Evolutionary conservation across 192 early-diverging fungal genomes (phyloP), one percentile per base, ranked within the genome.

Genomic region (Backusella liffmaniae): DNA sequence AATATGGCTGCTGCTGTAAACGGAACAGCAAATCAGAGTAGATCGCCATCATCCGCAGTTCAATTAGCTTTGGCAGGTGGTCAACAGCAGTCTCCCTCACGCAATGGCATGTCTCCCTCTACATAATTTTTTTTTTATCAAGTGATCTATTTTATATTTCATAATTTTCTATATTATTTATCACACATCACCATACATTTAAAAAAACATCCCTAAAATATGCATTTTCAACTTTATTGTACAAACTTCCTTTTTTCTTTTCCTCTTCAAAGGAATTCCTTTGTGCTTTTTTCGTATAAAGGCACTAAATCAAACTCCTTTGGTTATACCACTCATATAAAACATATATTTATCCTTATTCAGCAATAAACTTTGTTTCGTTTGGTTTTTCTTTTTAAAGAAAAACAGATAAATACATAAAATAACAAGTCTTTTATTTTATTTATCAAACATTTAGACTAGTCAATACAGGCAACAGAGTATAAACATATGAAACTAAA

Each of bases 1-100:
- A 78, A 78, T 68, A 78, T 78, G 77, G 77, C 77, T 9, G 77
- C 77, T 44, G 77, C 67, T 35, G 77, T 78, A 16, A 78, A 78
- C 69, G 65, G 65, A 21, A 51, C 71, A 16, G 21, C 39, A 4
- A 66, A 65, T 59, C 77, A 73, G 29, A 78, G 74, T 30, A 69
- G 73, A 59, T 36, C 76, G 32, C 46, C 56, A 62, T 8, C 51
- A 53, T 9, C 56, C 56, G 53, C 73, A 46, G 39, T 75, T 29
- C 78, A 79, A n/a, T 32, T 79, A 34, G 78, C 78, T 15, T 67
- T 75, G 29, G 75, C 34, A 51, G 67, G 49, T 59, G 75, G 67
- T 29, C 75, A 76, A 70, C 78, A 75, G 35, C 76, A 77, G n/a
- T 70, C 70, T 36, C 76, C 53, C 0, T 69, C 70, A 72, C 75